Conservation (phyloP, 2,329 filamentous ascomycete genomes). For the Tolypocladium endophyticum region DNA sequence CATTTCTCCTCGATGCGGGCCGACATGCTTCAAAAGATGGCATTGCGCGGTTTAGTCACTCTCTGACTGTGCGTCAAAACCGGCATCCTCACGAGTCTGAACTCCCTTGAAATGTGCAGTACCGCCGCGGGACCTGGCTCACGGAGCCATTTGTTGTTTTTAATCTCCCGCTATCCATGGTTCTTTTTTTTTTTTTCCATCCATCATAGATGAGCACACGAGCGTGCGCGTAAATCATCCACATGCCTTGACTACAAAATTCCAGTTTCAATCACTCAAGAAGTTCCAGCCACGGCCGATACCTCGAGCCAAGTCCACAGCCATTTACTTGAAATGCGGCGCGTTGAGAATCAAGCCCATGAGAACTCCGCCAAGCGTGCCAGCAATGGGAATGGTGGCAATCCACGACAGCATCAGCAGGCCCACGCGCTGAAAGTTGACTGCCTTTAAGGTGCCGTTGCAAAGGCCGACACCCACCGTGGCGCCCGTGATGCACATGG, state of each 20-base stretch:
- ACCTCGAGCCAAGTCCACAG: background rate
- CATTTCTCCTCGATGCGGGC: background rate
- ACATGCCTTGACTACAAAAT: background rate
- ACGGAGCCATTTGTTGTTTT: no score
- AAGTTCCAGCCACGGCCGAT: background rate
- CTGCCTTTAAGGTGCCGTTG: conserved; percentile 60
- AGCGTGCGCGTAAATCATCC: background rate
- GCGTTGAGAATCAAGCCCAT: conserved; percentile 31
- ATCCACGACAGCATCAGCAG: conserved; percentile 55
- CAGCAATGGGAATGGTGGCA: conserved; percentile 32
- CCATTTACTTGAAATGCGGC: conserved; percentile 18
- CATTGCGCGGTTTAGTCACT: background rate
- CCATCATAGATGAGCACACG: no score
- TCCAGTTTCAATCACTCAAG: background rate
- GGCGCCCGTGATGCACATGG: conserved; percentile 71
- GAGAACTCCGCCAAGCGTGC: conserved; percentile 26
- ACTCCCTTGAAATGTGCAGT: no score
- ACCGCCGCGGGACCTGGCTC: no score
- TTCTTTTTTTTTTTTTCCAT: no score
- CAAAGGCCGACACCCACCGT: conserved; percentile 70
- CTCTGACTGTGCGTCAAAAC: no score
- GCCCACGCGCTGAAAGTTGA: conserved; percentile 66
- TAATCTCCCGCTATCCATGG: no score
- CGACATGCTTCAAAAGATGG: background rate
- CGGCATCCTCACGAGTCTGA: no score